phyloP scores from a whole-genome alignment of 2,329 filamentous ascomycete genomes.

The Aspergillus pseudonomiae region DNA sequence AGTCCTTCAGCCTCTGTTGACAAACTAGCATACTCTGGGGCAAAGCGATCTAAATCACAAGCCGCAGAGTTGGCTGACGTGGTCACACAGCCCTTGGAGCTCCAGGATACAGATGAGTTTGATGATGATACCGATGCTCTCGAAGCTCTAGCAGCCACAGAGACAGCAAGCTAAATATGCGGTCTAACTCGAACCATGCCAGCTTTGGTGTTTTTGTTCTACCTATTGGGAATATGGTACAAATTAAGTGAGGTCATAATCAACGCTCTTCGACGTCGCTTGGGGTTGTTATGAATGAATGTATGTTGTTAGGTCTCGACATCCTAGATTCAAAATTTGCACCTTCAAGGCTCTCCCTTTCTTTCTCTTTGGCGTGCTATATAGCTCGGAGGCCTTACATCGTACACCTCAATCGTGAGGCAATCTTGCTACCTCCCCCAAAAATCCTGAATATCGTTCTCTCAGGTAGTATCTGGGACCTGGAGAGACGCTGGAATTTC shows the following conservation, averaged over 20 bases:
- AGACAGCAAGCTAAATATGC: slow-evolving; percentile 12
- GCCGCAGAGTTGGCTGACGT: slow-evolving; percentile 16
- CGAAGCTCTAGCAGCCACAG: slow-evolving; percentile 42
- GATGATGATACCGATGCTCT: slow-evolving; percentile 48
- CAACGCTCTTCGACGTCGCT: neutral
- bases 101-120: slow-evolving; percentile 37
- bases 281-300: neutral
- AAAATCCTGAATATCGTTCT: too few species aligned
- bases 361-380: neutral
- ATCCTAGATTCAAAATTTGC: neutral
- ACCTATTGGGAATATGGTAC: neutral
- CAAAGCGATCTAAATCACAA: slow-evolving; percentile 9
- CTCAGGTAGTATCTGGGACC: too few species aligned
- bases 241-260: neutral
- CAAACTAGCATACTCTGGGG: slow-evolving; percentile 19
- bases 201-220: neutral
- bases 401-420: too few species aligned
- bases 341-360: neutral
- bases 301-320: neutral
- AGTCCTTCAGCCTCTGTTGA: slow-evolving; percentile 28
- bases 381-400: neutral
- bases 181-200: neutral
- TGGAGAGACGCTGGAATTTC: too few species aligned
- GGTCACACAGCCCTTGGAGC: slow-evolving; percentile 19
- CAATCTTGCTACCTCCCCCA: too few species aligned